These are phyloP conservation scores for Russula lepida DNA, from an alignment of 768 basidiomycete genomes.

Conservation along the genomic window DNA sequence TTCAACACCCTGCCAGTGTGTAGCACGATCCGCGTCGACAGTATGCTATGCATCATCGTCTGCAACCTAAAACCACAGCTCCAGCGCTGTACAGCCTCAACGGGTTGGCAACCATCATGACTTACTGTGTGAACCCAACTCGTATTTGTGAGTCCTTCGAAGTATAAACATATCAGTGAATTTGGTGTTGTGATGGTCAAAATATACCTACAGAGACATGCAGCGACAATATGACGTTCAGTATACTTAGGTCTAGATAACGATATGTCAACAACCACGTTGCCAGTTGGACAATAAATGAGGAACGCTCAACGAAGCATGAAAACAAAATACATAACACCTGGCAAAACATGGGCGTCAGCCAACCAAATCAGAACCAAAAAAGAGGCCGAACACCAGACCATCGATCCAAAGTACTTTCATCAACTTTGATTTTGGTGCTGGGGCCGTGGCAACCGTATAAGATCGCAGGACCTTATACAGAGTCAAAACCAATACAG, in stretches of 20 bases:
- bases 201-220: conserved; percentile 6
- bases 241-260: conserved; percentile 1
- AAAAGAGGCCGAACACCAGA: background rate
- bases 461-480: conserved; percentile 1
- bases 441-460: background rate
- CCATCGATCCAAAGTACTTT: conserved; percentile 17
- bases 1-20: background rate
- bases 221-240: conserved; percentile 11
- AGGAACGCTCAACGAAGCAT: conserved; percentile 9
- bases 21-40: conserved; percentile 15
- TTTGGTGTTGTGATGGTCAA: background rate
- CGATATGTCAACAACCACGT: background rate
- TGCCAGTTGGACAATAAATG: too few relatives aligned
- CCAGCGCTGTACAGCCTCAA: background rate
- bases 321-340: conserved; percentile 18
- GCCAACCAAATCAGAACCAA: background rate
- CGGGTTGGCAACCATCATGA: background rate
- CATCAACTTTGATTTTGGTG: conserved; percentile 1
- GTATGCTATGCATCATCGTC: conserved; percentile 5
- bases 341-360: background rate
- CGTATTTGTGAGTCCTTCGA: conserved; percentile 6
- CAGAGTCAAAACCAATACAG: conserved; percentile 8
- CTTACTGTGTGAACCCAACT: conserved; percentile 6
- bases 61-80: conserved; percentile 2
- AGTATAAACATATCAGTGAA: background rate